Evolutionary conservation across 805 yeast genomes (phyloP), one percentile per base, ranked within the genome.

Genomic region (Hagleromyces aurorensis): DNA sequence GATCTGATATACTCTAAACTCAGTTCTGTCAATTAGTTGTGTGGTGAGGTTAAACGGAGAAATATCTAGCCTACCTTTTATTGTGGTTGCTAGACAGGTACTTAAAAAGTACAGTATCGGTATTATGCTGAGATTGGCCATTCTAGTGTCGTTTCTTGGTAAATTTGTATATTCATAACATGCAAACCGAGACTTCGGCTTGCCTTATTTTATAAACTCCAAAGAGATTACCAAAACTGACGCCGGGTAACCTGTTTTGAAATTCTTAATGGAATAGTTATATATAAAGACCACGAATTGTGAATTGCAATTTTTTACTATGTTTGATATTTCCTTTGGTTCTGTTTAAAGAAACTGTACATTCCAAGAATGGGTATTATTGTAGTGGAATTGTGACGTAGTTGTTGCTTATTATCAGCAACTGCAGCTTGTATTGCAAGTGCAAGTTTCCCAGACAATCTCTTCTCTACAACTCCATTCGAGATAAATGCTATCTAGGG

Each of bases 381-480:
- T 55, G 60, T 55, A 55, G 60, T 43, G 52, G 54, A 48, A 36
- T 52, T 51, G 60, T 52, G 53, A 37, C 52, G 31, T 30, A 27
- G 21, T 19, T 16, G 23, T n/a, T 25, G 18, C 4, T 14, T 15
- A 13, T 13, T 8, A n/a, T n/a, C 21, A 11, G 24, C 19, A 21
- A 27, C 19, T 27, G 11, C 33, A 33, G 33, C 29, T 23, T 19
- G 25, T 28, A 19, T 13, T 16, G 16, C 12, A 12, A 16, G 13
- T 10, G 9, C 16, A 13, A n/a, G 19, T 16, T 22, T 27, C 40
- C 54, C 34, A 53, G 57, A 47, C 60, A 52, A 46, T 44, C 37
- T 48, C 50, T 42, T 49, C 60, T 51, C 60, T 55, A 55, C 60
- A 53, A 55, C 60, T 44, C 53, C 31, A 48, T 55, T 51, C 60